A percentile compares a stretch with the other conserved stretches of the same genome.
Evolutionary conservation across 1,284 basidiomycete genomes (phyloP).

Genomic region (Tilletiaria anomala): DNA sequence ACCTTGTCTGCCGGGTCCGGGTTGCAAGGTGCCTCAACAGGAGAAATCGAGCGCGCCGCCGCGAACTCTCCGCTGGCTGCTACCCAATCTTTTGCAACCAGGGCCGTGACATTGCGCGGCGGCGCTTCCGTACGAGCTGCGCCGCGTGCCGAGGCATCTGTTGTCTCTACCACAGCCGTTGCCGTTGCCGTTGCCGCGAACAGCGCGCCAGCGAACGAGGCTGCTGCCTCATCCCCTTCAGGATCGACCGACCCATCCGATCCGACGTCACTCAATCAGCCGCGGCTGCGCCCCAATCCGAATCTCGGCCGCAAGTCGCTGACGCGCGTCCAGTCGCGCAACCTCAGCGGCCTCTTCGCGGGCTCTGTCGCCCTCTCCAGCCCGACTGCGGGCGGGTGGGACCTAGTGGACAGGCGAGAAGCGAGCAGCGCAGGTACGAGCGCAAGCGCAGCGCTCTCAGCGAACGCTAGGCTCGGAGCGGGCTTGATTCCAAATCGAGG

Average conservation of each 20-base stretch:
- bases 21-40: not conserved
- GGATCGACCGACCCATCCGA: not conserved
- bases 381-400: too few species aligned
- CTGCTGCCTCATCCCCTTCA: not conserved
- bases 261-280: not conserved
- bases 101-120: not conserved
- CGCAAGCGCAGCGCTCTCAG: not conserved
- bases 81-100: not conserved
- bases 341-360: slow-evolving; percentile 21
- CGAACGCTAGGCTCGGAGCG: not conserved
- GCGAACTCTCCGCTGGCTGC: not conserved
- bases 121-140: slow-evolving; percentile 2
- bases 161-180: slow-evolving; percentile 11
- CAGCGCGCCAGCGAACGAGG: not conserved
- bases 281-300: slow-evolving; percentile 1
- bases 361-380: too few species aligned
- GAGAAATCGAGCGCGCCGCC: not conserved
- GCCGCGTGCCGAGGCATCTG: slow-evolving; percentile 17
- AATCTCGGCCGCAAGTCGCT: slow-evolving; percentile 3
- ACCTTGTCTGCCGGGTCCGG: not conserved
- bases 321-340: slow-evolving; percentile 15
- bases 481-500: not conserved
- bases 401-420: too few species aligned
- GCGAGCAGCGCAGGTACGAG: slow-evolving; percentile 9
- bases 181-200: slow-evolving; percentile 25